A percentile compares a stretch with the other conserved stretches of the same genome.
These are phyloP conservation scores for Magnolia officinalis DNA, from an alignment of 164 flowering plant genomes.

Conservation along the genomic window DNA sequence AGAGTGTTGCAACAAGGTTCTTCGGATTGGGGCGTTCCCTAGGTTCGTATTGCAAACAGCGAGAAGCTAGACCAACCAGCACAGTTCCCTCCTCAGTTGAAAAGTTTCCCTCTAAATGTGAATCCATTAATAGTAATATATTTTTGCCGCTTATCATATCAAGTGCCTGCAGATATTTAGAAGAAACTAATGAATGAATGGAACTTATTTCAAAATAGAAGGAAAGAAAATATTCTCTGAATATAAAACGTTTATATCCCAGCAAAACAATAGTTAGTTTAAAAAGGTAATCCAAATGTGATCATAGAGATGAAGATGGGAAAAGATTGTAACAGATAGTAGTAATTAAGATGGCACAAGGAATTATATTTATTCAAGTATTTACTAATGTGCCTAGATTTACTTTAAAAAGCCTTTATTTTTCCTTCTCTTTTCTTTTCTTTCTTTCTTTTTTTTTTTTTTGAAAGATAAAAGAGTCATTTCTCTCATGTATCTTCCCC, in stretches of 20 bases:
- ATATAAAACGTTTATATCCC: neutral
- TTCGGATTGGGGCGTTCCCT: slow-evolving; percentile 79
- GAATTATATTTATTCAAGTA: too few species aligned
- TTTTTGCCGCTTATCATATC: slow-evolving; percentile 94
- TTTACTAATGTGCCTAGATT: too few species aligned
- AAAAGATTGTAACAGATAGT: neutral
- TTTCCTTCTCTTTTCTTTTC: too few species aligned
- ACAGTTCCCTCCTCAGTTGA: slow-evolving; percentile 81
- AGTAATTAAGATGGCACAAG: neutral
- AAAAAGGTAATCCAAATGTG: neutral
- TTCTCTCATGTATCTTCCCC: too few species aligned
- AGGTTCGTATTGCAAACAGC: slow-evolving; percentile 93
- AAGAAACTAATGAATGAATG: neutral
- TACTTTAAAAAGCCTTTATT: too few species aligned
- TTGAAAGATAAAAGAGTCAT: too few species aligned
- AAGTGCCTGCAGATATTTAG: slow-evolving; percentile 58
- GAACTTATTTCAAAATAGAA: neutral
- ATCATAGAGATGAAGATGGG: slow-evolving; percentile 1
- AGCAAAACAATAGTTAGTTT: neutral
- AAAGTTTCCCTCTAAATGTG: slow-evolving; percentile 94
- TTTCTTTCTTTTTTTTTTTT: too few species aligned
- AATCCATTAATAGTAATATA: slow-evolving; percentile 84
- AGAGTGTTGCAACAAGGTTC: slow-evolving; percentile 67
- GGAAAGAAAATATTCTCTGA: neutral
- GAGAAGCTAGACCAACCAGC: slow-evolving; percentile 84